A percentile compares a stretch with the other conserved stretches of the same genome.
phyloP scores from a whole-genome alignment of 2,329 filamentous ascomycete genomes.

The Tolypocladium tundrense region DNA sequence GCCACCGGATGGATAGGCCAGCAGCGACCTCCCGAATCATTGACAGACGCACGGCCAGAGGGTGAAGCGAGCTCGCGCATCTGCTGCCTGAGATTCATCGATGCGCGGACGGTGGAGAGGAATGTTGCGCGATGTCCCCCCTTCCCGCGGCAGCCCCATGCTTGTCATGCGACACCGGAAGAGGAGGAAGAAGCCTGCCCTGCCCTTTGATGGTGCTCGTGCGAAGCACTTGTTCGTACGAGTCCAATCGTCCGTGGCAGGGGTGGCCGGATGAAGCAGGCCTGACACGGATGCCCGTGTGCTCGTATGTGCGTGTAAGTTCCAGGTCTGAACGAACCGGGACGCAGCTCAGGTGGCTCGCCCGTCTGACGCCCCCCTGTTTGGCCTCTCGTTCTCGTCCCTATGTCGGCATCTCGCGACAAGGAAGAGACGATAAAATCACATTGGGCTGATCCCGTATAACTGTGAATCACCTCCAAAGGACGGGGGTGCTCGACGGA shows the following conservation, averaged over 20 bases:
- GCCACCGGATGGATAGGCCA: not conserved
- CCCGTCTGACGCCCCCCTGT: not conserved
- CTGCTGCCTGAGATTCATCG: not conserved
- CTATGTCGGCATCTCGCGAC: not conserved
- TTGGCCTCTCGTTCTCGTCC: not conserved
- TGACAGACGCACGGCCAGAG: slow-evolving; percentile 1
- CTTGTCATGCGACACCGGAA: not conserved
- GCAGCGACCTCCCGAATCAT: not conserved
- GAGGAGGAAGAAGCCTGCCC: not conserved
- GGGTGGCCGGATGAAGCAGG: not conserved
- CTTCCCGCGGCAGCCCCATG: slow-evolving; percentile 1
- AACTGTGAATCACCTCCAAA: not conserved
- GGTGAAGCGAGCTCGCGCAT: not conserved
- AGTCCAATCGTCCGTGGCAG: not conserved
- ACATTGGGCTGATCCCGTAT: not conserved
- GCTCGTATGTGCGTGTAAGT: not conserved
- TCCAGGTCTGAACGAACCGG: not conserved
- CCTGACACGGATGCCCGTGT: not conserved
- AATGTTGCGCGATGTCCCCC: slow-evolving; percentile 1
- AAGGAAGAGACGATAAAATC: not conserved
- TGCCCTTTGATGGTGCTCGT: not conserved
- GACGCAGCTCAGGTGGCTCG: not conserved
- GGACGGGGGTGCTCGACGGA: not conserved
- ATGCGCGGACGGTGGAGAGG: not conserved
- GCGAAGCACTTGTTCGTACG: not conserved